Conservation (phyloP, 2,329 filamentous ascomycete genomes). For the Botrytis galanthina region DNA sequence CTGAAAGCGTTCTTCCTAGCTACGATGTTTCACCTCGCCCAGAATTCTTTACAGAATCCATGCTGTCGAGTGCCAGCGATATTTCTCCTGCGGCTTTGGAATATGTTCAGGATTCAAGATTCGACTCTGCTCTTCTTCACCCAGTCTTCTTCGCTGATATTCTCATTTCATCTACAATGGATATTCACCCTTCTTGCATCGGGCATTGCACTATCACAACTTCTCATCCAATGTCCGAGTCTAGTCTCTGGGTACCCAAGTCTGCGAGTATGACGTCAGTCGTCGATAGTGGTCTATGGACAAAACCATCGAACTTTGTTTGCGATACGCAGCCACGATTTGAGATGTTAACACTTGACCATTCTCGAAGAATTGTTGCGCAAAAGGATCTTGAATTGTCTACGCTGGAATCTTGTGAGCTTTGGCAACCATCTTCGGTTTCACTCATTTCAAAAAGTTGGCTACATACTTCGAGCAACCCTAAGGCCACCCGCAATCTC, state of each 20-base stretch:
- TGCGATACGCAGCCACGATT: not conserved
- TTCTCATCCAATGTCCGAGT: not conserved
- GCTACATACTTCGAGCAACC: not conserved
- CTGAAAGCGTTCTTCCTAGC: too few species aligned
- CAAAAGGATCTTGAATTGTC: not conserved
- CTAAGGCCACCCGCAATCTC: not conserved
- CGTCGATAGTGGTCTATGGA: not conserved
- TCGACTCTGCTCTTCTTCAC: not conserved
- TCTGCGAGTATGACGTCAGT: not conserved
- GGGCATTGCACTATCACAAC: conserved; percentile 17
- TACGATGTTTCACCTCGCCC: not conserved
- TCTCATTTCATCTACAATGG: conserved; percentile 2
- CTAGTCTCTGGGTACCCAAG: not conserved
- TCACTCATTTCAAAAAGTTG: not conserved
- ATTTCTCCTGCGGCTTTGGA: too few species aligned
- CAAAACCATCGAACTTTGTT: not conserved
- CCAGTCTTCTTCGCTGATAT: conserved; percentile 16
- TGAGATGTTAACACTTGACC: not conserved
- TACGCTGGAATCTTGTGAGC: not conserved
- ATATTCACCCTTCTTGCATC: conserved; percentile 26
- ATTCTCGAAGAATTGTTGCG: not conserved
- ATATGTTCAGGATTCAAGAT: too few species aligned
- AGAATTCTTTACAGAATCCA: not conserved
- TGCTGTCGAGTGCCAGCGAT: too few species aligned
- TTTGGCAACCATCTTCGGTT: not conserved